Evolutionary conservation across 148 eudicot genomes (phyloP).

Genomic region (Fagopyrum homotropicum): DNA sequence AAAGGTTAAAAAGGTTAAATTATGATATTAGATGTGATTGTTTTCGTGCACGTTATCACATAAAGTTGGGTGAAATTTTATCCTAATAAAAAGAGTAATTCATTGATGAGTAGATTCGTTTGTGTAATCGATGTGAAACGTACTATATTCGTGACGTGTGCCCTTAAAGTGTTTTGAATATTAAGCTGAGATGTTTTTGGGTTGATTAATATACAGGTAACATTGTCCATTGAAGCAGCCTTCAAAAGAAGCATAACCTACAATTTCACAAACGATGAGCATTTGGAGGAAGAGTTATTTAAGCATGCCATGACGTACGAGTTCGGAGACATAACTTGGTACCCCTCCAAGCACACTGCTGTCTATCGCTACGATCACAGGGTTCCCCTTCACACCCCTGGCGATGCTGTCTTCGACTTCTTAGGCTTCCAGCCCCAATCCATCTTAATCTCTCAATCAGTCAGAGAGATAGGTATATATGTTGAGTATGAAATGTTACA

Average conservation of each 20-base stretch:
- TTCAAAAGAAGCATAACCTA: conserved; percentile 73
- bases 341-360: conserved; percentile 61
- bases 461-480: conserved; percentile 48
- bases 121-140: too few species aligned
- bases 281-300: conserved; percentile 34
- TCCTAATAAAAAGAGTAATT: too few species aligned
- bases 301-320: conserved; percentile 56
- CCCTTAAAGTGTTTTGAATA: too few species aligned
- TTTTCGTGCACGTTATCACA: too few species aligned
- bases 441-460: conserved; percentile 31
- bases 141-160: too few species aligned
- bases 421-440: conserved; percentile 72
- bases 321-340: conserved; percentile 83
- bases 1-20: too few species aligned
- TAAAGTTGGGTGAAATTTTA: too few species aligned
- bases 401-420: conserved; percentile 62
- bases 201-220: conserved; percentile 33
- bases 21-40: too few species aligned
- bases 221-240: conserved; percentile 43
- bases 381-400: conserved; percentile 41
- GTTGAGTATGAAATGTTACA: neutral
- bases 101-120: too few species aligned
- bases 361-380: conserved; percentile 62
- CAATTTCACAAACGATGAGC: conserved; percentile 48
- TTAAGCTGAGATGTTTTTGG: too few species aligned